phyloP scores from a whole-genome alignment of 2,329 filamentous ascomycete species.

The Fusarium graminum region DNA sequence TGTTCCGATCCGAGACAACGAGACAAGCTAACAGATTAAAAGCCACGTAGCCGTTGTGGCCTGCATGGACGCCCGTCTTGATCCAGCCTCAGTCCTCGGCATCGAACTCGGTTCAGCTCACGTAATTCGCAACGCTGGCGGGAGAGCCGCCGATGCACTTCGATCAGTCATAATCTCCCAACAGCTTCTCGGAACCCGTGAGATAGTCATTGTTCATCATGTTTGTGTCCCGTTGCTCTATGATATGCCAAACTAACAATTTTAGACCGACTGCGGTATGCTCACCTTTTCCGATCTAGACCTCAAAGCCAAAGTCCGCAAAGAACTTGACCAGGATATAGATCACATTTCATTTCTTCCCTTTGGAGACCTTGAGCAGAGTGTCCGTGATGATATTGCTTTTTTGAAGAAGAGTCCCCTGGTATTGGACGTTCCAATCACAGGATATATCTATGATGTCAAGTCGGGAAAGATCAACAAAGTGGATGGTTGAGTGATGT shows the following conservation, averaged over 20 bases:
- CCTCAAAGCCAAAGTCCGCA: slow-evolving; percentile 66
- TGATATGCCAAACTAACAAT: neutral
- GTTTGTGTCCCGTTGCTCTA: slow-evolving; percentile 32
- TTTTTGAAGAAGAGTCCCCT: slow-evolving; percentile 71
- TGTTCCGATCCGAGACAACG: too few relatives aligned
- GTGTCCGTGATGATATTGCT: slow-evolving; percentile 74
- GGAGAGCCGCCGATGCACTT: slow-evolving; percentile 74
- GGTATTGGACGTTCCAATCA: slow-evolving; percentile 73
- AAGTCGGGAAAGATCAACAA: slow-evolving; percentile 71
- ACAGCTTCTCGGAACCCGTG: slow-evolving; percentile 80
- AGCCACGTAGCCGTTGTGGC: slow-evolving; percentile 66
- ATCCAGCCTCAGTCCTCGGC: slow-evolving; percentile 60
- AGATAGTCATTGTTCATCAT: slow-evolving; percentile 81
- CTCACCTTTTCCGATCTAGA: slow-evolving; percentile 73
- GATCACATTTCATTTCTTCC: slow-evolving; percentile 73
- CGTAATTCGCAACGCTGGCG: slow-evolving; percentile 82
- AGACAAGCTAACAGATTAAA: neutral
- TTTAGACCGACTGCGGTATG: slow-evolving; percentile 65
- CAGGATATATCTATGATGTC: slow-evolving; percentile 83
- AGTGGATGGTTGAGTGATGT: slow-evolving; percentile 26
- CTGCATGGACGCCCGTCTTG: slow-evolving; percentile 83
- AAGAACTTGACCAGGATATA: slow-evolving; percentile 68
- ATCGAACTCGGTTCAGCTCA: slow-evolving; percentile 74
- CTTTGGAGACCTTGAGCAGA: slow-evolving; percentile 72
- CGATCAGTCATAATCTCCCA: slow-evolving; percentile 83